Conservation (phyloP, 306 rosid species). For the Mucuna pruriens region DNA sequence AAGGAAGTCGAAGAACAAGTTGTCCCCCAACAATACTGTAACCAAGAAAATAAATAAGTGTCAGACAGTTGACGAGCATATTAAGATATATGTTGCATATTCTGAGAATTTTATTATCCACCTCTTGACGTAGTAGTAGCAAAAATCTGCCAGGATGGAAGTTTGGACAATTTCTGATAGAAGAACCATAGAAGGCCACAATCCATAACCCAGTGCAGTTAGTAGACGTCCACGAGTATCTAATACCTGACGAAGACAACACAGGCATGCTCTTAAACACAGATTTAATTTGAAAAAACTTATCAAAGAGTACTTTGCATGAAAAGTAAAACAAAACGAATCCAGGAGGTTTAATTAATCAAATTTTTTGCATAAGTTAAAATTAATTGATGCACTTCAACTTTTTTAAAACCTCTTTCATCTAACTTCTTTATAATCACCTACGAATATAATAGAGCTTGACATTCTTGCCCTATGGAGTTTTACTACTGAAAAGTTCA, state of each 20-base stretch:
- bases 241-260: constrained; percentile 52
- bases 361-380: neutral
- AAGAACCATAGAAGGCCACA: constrained; percentile 81
- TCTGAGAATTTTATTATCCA: constrained; percentile 28
- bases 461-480: neutral
- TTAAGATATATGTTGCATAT: constrained; percentile 2
- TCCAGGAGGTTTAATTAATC: neutral
- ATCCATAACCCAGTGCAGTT: constrained; percentile 77
- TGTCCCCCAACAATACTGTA: constrained; percentile 76
- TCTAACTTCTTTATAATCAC: neutral
- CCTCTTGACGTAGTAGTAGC: constrained; percentile 84
- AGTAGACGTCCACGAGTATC: constrained; percentile 69
- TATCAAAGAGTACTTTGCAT: neutral
- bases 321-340: neutral
- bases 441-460: neutral
- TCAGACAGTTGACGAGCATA: constrained; percentile 32
- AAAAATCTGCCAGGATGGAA: constrained; percentile 80
- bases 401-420: neutral
- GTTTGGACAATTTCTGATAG: constrained; percentile 79
- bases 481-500: neutral
- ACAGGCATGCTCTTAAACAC: neutral
- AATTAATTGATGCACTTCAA: neutral
- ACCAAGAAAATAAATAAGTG: constrained; percentile 13
- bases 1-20: constrained; percentile 75
- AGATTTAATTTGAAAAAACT: neutral